phyloP scores from a whole-genome alignment of 768 basidiomycete genomes.

The Tricholoma terreum region DNA sequence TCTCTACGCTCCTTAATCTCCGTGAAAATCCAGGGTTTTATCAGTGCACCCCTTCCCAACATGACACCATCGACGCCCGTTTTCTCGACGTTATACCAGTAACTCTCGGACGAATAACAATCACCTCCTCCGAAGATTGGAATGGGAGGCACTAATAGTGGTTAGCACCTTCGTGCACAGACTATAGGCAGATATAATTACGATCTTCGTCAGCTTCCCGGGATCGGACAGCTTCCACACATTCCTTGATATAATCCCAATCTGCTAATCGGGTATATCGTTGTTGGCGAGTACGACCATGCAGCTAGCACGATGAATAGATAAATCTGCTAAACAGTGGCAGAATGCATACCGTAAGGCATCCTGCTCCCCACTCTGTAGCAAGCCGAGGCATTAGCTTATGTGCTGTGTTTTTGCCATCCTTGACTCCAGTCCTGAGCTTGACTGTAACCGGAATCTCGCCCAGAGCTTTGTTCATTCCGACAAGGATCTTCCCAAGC shows the following conservation, averaged over 20 bases:
- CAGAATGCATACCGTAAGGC: conserved; percentile 38
- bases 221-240: conserved; percentile 76
- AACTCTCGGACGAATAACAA: conserved; percentile 83
- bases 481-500: conserved; percentile 81
- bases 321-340: neutral
- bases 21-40: conserved; percentile 96
- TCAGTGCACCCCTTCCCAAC: conserved; percentile 91
- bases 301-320: conserved; percentile 55
- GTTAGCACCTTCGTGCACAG: neutral
- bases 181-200: conserved; percentile 32
- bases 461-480: conserved; percentile 89
- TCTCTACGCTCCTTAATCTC: conserved; percentile 91
- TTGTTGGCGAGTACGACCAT: conserved; percentile 93
- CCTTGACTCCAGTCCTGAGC: conserved; percentile 90
- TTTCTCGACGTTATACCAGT: conserved; percentile 72
- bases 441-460: conserved; percentile 91
- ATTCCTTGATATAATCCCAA: conserved; percentile 90
- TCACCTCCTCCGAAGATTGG: conserved; percentile 98
- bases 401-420: conserved; percentile 82
- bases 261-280: conserved; percentile 91
- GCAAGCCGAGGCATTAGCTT: conserved; percentile 84
- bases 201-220: conserved; percentile 68
- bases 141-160: conserved; percentile 62
- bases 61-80: conserved; percentile 93
- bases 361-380: conserved; percentile 44